Evolutionary conservation across 1,139 yeast genomes (phyloP), one percentile per base, ranked within the genome.

Genomic region (Taiozyma sp.): DNA sequence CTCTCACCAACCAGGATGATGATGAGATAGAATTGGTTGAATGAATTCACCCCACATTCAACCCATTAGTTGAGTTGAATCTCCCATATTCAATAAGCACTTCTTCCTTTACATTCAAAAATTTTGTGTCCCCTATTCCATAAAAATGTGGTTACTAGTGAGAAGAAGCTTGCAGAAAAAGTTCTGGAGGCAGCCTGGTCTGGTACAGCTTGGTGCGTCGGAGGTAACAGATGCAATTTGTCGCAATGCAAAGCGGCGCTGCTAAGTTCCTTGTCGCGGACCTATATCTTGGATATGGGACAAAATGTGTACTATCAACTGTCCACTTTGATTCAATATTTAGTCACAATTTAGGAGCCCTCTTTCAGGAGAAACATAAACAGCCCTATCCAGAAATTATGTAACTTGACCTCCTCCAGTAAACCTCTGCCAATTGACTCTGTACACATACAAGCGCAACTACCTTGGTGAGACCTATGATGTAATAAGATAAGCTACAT

Each of bases 21-120:
- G 57, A 50, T 32, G 61, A 57, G 32, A 57, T 59, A 38, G 50
- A 46, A 6, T 24, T 51, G 29, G 43, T 47, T 14, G 36, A 32
- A 7, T 32, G 36, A 32, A 5, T n/a, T 13, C 9, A 13, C 8
- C 34, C n/a, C n/a, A 8, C 19, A 2, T 19, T 19, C 19, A n/a
- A n/a, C n/a, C n/a, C n/a, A n/a, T n/a, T n/a, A n/a, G n/a, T n/a
- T n/a, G n/a, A 10, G 12, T 29, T 30, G 10, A 14, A 30, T 30
- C 34, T 30, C 8, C 10, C 8, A 7, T 30, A 30, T 14, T 7
- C 36, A 32, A 32, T 32, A n/a, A n/a, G 14, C 36, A n/a, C n/a
- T 19, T 6, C 6, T n/a, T 14, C 34, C 36, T 32, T 32, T 32
- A 19, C 36, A 32, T 30, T 32, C 14, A 32, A 8, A 32, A 32